Evolutionary conservation across 352 stramenopile genomes (phyloP).

Genomic region (Phytophthora colocasiae): DNA sequence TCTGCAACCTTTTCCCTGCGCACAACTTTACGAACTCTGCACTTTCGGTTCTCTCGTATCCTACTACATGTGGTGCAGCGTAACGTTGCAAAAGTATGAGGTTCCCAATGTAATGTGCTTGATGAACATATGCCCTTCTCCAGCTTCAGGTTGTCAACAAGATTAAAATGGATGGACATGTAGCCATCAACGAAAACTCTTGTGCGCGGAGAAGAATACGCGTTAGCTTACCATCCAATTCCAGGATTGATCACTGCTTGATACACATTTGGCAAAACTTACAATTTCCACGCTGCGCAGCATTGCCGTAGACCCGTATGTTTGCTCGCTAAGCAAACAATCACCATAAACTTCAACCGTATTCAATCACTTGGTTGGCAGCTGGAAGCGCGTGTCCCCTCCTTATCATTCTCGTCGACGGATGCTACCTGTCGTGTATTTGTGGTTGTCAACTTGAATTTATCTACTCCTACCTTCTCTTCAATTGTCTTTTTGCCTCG

Average conservation of each 20-base stretch:
- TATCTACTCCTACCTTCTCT: background rate
- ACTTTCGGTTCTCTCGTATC: background rate
- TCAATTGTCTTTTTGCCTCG: background rate
- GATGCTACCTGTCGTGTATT: conserved; percentile 8
- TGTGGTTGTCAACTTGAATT: conserved; percentile 1
- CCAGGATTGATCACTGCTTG: too few relatives aligned
- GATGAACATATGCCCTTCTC: conserved; percentile 5
- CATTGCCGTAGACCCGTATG: conserved; percentile 9
- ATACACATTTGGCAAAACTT: too few relatives aligned
- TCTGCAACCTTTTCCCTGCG: background rate
- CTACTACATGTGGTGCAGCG: background rate
- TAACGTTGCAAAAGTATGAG: conserved; percentile 4
- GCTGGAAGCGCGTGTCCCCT: background rate
- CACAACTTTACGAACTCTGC: background rate
- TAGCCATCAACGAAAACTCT: too few relatives aligned
- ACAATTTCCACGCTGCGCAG: background rate
- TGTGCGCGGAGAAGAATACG: too few relatives aligned
- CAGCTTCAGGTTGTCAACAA: background rate
- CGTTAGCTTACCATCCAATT: too few relatives aligned
- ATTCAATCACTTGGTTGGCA: conserved; percentile 1
- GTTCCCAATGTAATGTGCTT: background rate
- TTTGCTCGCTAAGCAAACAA: conserved; percentile 1
- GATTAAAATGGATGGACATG: background rate
- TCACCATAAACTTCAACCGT: conserved; percentile 11
- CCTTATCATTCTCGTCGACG: conserved; percentile 15